Evolutionary conservation across 305 asterid genomes (phyloP), one percentile per base, ranked within the genome.

Genomic region (Fraxinus greggii): DNA sequence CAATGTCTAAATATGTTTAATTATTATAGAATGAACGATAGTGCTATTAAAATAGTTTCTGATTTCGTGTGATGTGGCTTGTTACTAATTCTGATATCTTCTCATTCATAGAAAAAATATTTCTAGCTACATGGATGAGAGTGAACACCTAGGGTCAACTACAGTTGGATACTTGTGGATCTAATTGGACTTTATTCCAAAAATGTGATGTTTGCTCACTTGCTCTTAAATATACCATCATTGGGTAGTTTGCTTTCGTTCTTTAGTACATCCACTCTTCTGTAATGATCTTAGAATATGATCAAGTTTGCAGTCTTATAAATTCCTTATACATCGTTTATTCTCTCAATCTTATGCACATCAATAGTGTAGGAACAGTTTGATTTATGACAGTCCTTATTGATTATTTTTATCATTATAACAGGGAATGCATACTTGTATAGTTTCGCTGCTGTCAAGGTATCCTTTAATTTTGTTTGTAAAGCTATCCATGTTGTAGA

Each of bases 401-500:
- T 72, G 45, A 21, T 80, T 82, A 28, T 42, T 81, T 87, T 83
- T 87, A 31, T 81, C 45, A 70, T 86, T 86, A 80, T 83, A 26
- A 72, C 98, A 97, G 99, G 99, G 99, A 85, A 89, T 97, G 97
- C 99, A 97, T 87, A 88, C 84, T 89, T 91, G 95, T 83, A 90
- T 97, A 79, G 96, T 95, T 48, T 89, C 99, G 72, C 90, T 97
- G 88, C 80, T 90, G 38, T 80, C 82, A 84, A 93, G 99, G 99
- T 97, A 90, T 72, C 83, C 26, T 80, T 82, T 72, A 51, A 79
- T 56, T 85, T 38, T 54, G 9, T 81, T 31, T 80, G 72, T 80
- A 56, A 80, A 74, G 48, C 76, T 32, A 31, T n/a, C 15, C 6
- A 21, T 72, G 45, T 72, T 72, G n/a, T 31, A 31, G 75, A 78